Conservation (phyloP, 495 filamentous ascomycete genomes). For the Penicillium fimorum region DNA sequence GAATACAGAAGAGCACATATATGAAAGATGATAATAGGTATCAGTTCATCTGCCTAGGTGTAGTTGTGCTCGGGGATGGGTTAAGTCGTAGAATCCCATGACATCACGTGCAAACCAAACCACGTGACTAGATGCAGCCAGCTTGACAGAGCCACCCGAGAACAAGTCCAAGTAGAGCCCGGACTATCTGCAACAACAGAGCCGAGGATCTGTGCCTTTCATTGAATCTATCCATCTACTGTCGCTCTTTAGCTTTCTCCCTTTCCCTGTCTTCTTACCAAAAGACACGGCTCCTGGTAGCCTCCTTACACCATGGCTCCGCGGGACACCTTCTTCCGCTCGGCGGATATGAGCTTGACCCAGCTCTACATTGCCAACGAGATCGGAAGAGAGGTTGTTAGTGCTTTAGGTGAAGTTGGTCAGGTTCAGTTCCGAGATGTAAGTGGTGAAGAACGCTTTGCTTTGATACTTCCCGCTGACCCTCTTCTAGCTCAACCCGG, state of each 20-base stretch:
- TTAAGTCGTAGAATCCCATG: not conserved
- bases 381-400: conserved; percentile 96
- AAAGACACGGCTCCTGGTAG: conserved; percentile 31
- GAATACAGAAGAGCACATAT: not conserved
- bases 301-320: conserved; percentile 46
- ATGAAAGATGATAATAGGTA: not conserved
- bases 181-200: conserved; percentile 3
- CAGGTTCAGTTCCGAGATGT: conserved; percentile 97
- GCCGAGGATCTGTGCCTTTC: conserved; percentile 18
- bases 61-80: not conserved
- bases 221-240: conserved; percentile 8
- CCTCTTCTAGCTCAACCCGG: conserved; percentile 73
- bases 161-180: conserved; percentile 11
- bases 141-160: conserved; percentile 18
- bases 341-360: conserved; percentile 99
- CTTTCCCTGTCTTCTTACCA: conserved; percentile 20
- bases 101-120: conserved; percentile 11
- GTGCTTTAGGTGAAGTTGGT: conserved; percentile 91
- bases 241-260: conserved; percentile 7
- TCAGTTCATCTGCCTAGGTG: not conserved
- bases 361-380: conserved; percentile 99
- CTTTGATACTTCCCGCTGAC: conserved; percentile 1
- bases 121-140: conserved; percentile 26
- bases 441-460: conserved; percentile 35
- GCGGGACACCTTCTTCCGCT: conserved; percentile 96